Evolutionary conservation across 345 rosid genomes (phyloP), one percentile per base, ranked within the genome.

Genomic region (Eucalyptus regnans): DNA sequence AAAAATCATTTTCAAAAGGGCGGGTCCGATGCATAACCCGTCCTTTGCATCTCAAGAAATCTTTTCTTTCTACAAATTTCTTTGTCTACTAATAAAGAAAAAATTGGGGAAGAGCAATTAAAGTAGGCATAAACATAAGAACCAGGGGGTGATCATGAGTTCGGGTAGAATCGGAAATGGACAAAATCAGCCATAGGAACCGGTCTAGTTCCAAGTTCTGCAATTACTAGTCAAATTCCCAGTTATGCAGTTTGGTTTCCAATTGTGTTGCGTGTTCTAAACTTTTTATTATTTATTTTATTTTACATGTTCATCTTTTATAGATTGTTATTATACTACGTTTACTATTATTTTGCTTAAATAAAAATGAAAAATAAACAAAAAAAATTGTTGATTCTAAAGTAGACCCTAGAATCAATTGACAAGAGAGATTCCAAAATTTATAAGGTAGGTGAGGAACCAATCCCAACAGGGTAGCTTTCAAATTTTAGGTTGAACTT

Each of bases 161-260:
- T 52, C 4, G 0, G 1, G 62, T 56, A 56, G 62, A 56, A 56
- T 56, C 6, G 3, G 62, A 56, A 56, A 56, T 56, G 29, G 29
- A 56, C 29, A 23, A 56, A 23, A 56, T 22, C 29, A 1, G 29
- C 29, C 29, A 56, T 56, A 23, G 3, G 29, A 23, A 23, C 62
- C 0, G 3, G 29, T 23, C 62, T 9, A 22, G 12, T 56, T 56
- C 29, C 12, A 56, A 25, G 29, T 56, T 23, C 0, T 1, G 3
- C 29, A 25, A 56, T 1, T 10, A 56, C 62, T 25, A 56, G 1
- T 23, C 12, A 3, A 9, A 56, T 56, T 23, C 13, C 12, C 0
- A 23, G 2, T 56, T 23, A 23, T 0, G 3, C 3, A 1, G 0
- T 56, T 56, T 2, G 29, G 1, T 23, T 23, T 52, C 0, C 25